Evolutionary conservation across 2,329 filamentous ascomycete species (phyloP), one percentile per base, ranked within the genome.

Genomic region (Verticillium isaacii): DNA sequence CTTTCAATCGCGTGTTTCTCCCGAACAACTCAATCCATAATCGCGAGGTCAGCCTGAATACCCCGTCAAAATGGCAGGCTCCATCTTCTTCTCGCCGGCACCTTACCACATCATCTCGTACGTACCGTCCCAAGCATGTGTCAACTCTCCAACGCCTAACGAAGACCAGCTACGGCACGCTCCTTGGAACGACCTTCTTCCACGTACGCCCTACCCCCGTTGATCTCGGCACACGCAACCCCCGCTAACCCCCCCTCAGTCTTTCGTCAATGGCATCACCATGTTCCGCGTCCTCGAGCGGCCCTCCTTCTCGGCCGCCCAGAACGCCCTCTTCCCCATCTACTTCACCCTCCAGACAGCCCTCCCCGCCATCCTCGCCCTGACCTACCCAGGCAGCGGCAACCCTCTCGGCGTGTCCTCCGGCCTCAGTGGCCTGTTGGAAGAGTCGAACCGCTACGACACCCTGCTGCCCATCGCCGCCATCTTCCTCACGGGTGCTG

Each of bases 341-440:
- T 99, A 96, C 81, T 98, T 98, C 74, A 81, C 85, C 56, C 79
- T 98, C 62, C 94, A 98, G 78, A 88, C 92, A 4, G 82, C 83
- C 6, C 79, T 94, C 1, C 92, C 95, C 0, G 74, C 89, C 17
- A 71, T 91, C 25, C 80, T 97, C 19, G 89, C 90, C 23, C 72
- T 96, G 61, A 97, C 94, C 5, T 94, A 92, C 72, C 93, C 93
- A 6, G 87, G 85, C n/a, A 82, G 82, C 68, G 72, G 66, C 57
- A 71, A 72, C 57, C 66, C 82, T 62, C 77, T 79, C 59, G 76
- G 85, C 64, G 62, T 83, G 36, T 66, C 79, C 61, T 75, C 76
- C 56, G 76, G 85, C 57, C 60, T 88, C 60, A 69, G 73, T 9
- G 87, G 87, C 14, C 75, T 91, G 1, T 71, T 92, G 14, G 82